These are phyloP conservation scores for Aspergillus campestris DNA, from an alignment of 495 filamentous ascomycete genomes.

Conservation along the genomic window DNA sequence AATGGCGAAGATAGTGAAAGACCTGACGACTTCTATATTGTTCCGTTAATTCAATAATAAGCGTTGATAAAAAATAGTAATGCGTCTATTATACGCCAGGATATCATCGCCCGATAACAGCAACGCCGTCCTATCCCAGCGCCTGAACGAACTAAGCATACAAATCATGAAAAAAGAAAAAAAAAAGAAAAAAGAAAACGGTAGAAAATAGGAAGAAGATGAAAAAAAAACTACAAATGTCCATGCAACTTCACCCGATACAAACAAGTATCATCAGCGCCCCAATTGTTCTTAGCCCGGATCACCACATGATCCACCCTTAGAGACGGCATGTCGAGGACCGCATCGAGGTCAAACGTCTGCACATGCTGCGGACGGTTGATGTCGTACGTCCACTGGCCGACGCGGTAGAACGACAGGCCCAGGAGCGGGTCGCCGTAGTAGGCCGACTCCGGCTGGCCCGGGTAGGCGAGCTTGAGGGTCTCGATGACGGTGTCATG, in stretches of 20 bases:
- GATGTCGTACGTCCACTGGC: constrained; percentile 36
- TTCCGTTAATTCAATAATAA: too few relatives aligned
- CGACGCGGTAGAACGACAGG: constrained; percentile 35
- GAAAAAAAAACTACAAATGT: constrained; percentile 15
- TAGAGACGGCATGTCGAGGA: constrained; percentile 29
- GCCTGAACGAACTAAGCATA: background rate
- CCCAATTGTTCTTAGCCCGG: constrained; percentile 42
- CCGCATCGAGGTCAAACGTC: constrained; percentile 22
- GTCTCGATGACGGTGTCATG: constrained; percentile 25
- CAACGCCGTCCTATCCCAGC: too few relatives aligned
- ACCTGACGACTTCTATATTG: too few relatives aligned
- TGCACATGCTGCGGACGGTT: constrained; percentile 25
- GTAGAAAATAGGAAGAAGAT: constrained; percentile 1
- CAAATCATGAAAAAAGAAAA: background rate
- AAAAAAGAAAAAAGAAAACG: background rate
- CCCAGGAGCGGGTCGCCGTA: constrained; percentile 28
- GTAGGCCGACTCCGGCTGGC: constrained; percentile 20
- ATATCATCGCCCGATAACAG: too few relatives aligned
- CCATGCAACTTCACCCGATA: constrained; percentile 40
- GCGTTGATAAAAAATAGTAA: too few relatives aligned
- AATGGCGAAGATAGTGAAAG: too few relatives aligned
- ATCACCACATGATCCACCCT: constrained; percentile 35
- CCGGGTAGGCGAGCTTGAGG: constrained; percentile 19
- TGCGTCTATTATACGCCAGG: too few relatives aligned
- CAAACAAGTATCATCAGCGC: constrained; percentile 35